Percentiles rank a stretch among this genome's conserved stretches.
Conservation (phyloP, 192 early-diverging fungal species). For the Borealophlyctis nickersoniae region DNA sequence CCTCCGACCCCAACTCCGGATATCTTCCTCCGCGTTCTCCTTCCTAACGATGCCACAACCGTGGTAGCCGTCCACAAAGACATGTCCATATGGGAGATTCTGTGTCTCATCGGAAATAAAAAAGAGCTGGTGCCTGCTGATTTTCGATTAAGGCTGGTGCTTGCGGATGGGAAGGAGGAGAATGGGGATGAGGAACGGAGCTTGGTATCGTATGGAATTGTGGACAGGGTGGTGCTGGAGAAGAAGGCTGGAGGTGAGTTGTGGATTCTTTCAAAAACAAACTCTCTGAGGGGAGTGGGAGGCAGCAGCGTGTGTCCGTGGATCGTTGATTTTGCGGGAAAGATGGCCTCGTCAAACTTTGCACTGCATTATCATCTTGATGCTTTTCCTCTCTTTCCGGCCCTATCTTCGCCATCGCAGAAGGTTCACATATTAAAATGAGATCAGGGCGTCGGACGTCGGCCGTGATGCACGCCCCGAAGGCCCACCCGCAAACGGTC, state of each 20-base stretch:
- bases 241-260: constrained; percentile 22
- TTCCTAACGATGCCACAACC: constrained; percentile 43
- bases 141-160: constrained; percentile 29
- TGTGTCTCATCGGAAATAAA: constrained; percentile 38
- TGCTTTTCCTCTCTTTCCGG: background rate
- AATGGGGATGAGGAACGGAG: constrained; percentile 13
- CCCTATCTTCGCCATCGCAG: background rate
- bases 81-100: constrained; percentile 45
- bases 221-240: constrained; percentile 27
- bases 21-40: constrained; percentile 36
- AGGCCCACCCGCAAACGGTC: constrained; percentile 10
- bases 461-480: constrained; percentile 24
- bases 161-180: constrained; percentile 33
- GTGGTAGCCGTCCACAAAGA: constrained; percentile 39
- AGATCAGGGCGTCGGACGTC: constrained; percentile 27
- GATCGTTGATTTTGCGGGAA: no score
- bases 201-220: constrained; percentile 13
- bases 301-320: background rate
- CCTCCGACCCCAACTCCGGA: no score
- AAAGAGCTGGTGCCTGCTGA: constrained; percentile 41
- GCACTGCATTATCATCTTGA: background rate
- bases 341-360: no score
- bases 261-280: background rate
- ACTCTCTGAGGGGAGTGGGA: background rate
- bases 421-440: background rate